Base-by-base conservation (phyloP, 1,284 basidiomycete species). In the Leccinum griseonigrum region DNA sequence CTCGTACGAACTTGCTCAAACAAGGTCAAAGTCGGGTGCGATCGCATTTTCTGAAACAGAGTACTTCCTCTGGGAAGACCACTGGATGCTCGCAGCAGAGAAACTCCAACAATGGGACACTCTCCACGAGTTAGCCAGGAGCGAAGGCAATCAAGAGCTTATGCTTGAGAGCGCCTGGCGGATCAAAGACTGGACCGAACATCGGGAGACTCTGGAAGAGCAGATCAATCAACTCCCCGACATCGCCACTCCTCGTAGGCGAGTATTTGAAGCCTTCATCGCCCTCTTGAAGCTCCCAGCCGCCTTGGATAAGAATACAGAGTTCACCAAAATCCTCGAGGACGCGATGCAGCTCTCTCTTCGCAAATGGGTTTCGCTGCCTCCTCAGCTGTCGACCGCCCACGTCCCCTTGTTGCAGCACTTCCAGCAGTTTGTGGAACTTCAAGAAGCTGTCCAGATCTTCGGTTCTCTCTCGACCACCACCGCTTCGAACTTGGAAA, bases 101-200 rank as follows among this genome's bases (percentile, higher is more conserved):
- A 99, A 99, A 77, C 81, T 99, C 29, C 97, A 99, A 74, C 92
- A 98, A 70, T 99, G 97, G 97, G 97, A 99, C 63, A 86, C 93
- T 43, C 82, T 99, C 16, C 87, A 92, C 63, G 96, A 98, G 56
- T 84, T 99, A n/a, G 95, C 95, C 2, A 90, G 90, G 67, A 88
- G 84, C 58, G 97, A 99, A 75, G 87, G 88, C 57, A 97, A 99
- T 74, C 87, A 95, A 61, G 97, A 99, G 72, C 79, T 99, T 50
- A 81, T 95, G 68, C 83, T 99, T 54, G 97, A 99, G 76, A 94
- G 95, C 69, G 95, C 95, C 1, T 99, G 97, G 97, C 83, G 98
- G 62, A 87, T 86, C 54, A 92, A 91, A 68, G 95, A 99, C 72
- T 99, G 97, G 97, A 81, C 85, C 4, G 86, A 90, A 50, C 86